A percentile compares a stretch with the other conserved stretches of the same genome.
These are phyloP conservation scores for Durusdinium trenchii DNA, from an alignment of 73 alveolate species.

Conservation along the genomic window DNA sequence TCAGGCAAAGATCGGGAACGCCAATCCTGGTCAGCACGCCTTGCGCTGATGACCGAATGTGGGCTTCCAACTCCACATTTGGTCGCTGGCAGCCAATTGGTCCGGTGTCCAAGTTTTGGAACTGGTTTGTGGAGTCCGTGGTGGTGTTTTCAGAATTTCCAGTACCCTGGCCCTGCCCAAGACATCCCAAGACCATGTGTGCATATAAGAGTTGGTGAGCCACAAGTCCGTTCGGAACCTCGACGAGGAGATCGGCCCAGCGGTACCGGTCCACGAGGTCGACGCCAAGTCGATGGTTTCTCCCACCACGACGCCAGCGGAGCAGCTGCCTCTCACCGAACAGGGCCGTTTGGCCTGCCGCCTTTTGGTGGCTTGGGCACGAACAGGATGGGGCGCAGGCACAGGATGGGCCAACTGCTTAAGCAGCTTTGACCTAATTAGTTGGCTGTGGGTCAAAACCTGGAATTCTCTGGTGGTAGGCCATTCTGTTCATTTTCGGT, in stretches of 20 bases:
- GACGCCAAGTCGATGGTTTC: conserved; percentile 38
- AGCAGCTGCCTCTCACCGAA: conserved; percentile 84
- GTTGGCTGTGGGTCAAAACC: too few species aligned
- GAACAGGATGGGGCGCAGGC: neutral
- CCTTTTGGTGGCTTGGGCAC: conserved; percentile 8
- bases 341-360: conserved; percentile 81
- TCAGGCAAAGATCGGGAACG: conserved; percentile 29
- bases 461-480: too few species aligned
- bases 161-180: too few species aligned
- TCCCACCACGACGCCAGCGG: conserved; percentile 60
- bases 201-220: neutral
- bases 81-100: conserved; percentile 9
- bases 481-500: too few species aligned
- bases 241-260: neutral
- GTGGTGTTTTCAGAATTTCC: too few species aligned
- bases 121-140: too few species aligned
- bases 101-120: too few species aligned
- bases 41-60: neutral
- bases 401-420: neutral
- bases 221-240: neutral
- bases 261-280: neutral
- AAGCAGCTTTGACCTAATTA: too few species aligned
- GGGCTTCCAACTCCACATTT: neutral
- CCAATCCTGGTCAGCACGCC: conserved; percentile 25
- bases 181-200: neutral